Conservation (phyloP, 768 basidiomycete species). For the Tephrocybe sp. region DNA sequence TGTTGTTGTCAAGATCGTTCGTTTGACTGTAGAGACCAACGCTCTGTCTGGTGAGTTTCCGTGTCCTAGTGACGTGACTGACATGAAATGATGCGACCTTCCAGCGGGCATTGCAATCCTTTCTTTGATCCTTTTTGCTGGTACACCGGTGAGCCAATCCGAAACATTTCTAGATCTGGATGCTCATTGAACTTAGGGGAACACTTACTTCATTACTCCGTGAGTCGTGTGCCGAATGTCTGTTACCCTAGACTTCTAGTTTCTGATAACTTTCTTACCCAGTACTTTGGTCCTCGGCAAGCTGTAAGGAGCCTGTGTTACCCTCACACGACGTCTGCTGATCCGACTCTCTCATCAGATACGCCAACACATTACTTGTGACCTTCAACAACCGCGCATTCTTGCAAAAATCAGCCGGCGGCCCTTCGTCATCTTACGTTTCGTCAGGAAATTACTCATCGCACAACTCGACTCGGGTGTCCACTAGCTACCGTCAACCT, state of each 20-base stretch:
- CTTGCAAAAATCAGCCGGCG: conserved; percentile 3
- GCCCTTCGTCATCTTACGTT: conserved; percentile 4
- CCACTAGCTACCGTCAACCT: neutral
- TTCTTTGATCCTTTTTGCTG: conserved; percentile 1
- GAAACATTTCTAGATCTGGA: neutral
- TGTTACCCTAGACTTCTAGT: neutral
- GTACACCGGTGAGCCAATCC: neutral
- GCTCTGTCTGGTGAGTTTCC: conserved; percentile 8
- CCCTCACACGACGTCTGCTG: neutral
- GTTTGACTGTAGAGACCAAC: conserved; percentile 14
- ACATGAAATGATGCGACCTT: neutral
- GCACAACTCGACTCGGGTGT: neutral
- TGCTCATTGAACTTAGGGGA: neutral
- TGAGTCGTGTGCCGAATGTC: neutral
- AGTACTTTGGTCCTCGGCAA: conserved; percentile 14
- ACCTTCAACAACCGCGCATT: conserved; percentile 17
- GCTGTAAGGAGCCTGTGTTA: neutral
- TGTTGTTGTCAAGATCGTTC: conserved; percentile 9
- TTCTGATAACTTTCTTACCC: neutral
- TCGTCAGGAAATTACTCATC: conserved; percentile 2
- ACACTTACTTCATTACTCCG: conserved; percentile 7
- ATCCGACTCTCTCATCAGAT: neutral
- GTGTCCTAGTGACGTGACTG: neutral
- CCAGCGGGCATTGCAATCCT: neutral
- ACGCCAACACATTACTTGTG: conserved; percentile 14